Evolutionary conservation across 352 stramenopile genomes (phyloP), one percentile per base, ranked within the genome.

Genomic region (Phytophthora quininea): DNA sequence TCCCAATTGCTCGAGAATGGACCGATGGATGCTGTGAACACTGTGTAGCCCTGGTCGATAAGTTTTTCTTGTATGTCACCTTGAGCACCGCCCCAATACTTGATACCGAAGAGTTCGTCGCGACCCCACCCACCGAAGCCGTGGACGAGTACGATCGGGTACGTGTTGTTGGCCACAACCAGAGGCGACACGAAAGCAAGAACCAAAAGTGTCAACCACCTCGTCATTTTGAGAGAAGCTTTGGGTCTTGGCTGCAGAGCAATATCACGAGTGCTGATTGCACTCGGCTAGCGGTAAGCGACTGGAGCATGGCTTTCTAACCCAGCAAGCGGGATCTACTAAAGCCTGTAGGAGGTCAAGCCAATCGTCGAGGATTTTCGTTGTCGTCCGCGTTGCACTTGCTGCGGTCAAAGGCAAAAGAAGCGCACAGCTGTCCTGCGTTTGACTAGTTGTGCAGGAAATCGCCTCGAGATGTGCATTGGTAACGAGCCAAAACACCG

Each of bases 1-100:
- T 88, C 76, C 74, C 76, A 82, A 58, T 87, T 80, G 64, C 73
- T 83, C 19, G 73, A 76, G 55, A 86, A 67, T 14, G 75, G 67
- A 43, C 78, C 78, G 51, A 86, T 67, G 3, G 53, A 67, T 14
- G 71, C 78, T 27, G 67, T 77, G 69, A 73, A 67, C 3, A 82
- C 76, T 11, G 70, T 73, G 63, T 81, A 75, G 24, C 75, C 73
- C 54, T 82, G 33, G 9, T 54, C 54, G 43, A 71, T 55, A 51
- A 82, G 70, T 43, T 77, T 57, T 27, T 64, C 57, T 31, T 64
- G 57, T 48, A 64, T 3, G 43, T 49, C 43, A 29, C 43, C 43
- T 49, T 49, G 43, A 49, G 29, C 29, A n/a, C 43, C 43, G 15
- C 43, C 43, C 43, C 43, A 49, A 27, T 49, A 49, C 43, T 49